Conservation (phyloP, 768 basidiomycete species). For the Naganishia antarctica region DNA sequence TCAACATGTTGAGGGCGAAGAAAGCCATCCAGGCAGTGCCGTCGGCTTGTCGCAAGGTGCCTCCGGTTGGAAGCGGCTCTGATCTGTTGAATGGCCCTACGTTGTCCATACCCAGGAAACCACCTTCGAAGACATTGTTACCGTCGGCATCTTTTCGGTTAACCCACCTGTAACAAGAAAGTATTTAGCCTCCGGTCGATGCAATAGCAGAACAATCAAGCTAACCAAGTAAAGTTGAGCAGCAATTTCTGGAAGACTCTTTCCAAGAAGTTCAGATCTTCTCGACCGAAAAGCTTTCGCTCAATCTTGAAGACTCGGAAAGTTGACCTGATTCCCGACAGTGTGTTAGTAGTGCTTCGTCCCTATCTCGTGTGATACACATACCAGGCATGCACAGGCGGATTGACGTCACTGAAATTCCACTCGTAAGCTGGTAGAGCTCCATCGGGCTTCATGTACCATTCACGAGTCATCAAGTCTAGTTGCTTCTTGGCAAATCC, state of each 20-base stretch:
- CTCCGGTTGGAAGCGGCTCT: constrained; percentile 92
- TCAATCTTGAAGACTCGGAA: constrained; percentile 99
- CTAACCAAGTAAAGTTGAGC: constrained; percentile 86
- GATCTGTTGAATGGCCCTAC: constrained; percentile 97
- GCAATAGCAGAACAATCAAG: constrained; percentile 48
- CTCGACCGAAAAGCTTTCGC: constrained; percentile 83
- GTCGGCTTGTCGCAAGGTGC: constrained; percentile 88
- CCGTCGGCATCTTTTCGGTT: constrained; percentile 95
- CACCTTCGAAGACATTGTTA: constrained; percentile 95
- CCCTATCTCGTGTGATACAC: constrained; percentile 42
- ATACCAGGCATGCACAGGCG: constrained; percentile 93
- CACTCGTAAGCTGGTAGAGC: constrained; percentile 99
- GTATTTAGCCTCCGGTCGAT: too few relatives aligned
- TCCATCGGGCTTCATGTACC: constrained; percentile 97
- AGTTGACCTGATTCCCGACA: constrained; percentile 51
- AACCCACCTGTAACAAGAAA: constrained; percentile 68
- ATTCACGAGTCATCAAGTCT: constrained; percentile 90
- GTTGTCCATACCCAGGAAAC: constrained; percentile 95
- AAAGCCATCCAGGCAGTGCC: constrained; percentile 99
- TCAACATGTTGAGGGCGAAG: constrained; percentile 95
- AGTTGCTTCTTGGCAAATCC: constrained; percentile 96
- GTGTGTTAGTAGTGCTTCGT: neutral
- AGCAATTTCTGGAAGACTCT: constrained; percentile 96
- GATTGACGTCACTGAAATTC: constrained; percentile 98
- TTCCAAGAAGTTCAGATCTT: constrained; percentile 88